Evolutionary conservation across 768 basidiomycete genomes (phyloP), one percentile per base, ranked within the genome.

Genomic region (Collybia sp.): DNA sequence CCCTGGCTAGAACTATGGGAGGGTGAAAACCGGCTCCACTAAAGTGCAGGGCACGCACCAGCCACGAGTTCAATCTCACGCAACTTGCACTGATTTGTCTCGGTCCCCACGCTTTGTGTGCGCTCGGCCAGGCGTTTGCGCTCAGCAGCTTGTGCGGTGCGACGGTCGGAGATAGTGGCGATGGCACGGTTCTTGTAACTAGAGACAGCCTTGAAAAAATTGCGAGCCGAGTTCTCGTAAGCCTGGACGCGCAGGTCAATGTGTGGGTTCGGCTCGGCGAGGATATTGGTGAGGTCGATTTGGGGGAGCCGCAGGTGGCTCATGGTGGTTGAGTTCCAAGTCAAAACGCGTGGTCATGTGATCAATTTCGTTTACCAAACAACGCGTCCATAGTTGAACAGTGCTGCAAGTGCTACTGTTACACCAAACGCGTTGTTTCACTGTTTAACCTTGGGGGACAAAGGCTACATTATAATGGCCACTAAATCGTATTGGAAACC

Each of bases 31-130:
- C n/a, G n/a, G 33, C 39, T 15, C 12, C 19, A 40, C 19, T 19
- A 17, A n/a, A 45, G 30, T 31, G 12, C 16, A 37, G 3, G 25
- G 39, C 17, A 68, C 79, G 15, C 61, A 92, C 91, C 78, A 46
- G 79, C 76, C 2, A 90, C 73, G 45, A 94, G 73, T 43, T 89
- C 83, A 25, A 90, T 83, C 64, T 93, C 92, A 55, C 72, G 76
- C 43, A 87, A 59, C 53, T 91, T 88, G 65, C 87, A 91, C 37
- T 82, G 70, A 44, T 79, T 83, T 2, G 78, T 92, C 62, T 91
- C 85, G 0, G 69, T 56, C 59, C 93, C 86, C 0, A 81, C 70
- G 8, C 76, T 70, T 37, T 80, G 73, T 8, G 67, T 77, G 58
- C 78, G 80, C 41, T 92, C 91, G 6, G 65, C 48, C 0, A 82